Evolutionary conservation across 331 rosid genomes (phyloP), one percentile per base, ranked within the genome.

Genomic region (Pyrus hybrid): DNA sequence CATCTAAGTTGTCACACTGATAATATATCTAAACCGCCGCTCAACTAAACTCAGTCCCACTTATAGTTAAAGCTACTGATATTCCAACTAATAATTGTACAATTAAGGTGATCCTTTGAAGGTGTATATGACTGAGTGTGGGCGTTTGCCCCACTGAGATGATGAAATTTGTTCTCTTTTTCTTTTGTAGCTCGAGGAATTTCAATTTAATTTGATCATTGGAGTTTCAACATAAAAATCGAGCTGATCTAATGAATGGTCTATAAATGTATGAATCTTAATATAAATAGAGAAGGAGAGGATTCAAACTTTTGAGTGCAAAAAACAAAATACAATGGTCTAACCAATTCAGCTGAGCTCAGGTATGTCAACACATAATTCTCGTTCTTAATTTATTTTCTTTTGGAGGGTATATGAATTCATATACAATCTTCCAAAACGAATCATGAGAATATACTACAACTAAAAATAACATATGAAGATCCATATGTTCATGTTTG

Each of bases 31-130:
- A 23, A 71, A 56, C 54, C 54, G 53, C 66, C 54, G 43, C 17
- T 71, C 53, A 71, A 71, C 64, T 20, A 71, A 54, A 67, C 41
- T 16, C 33, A 71, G 65, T 12, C 51, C 65, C 65, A 71, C 65
- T 54, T 33, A 7, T 49, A 17, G 8, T 63, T 13, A 32, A 70
- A 53, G 43, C 26, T 45, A 1, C 21, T 53, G 58, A 53, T 53
- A 26, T 49, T 41, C 62, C 62, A 70, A 49, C 43, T 43, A 69
- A 68, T 20, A 14, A 21, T 17, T 25, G 30, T 54, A 53, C 65
- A 71, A 53, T 57, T 25, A 2, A 26, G 28, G 28, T 26, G 28
- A 26, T 26, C 28, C 28, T 3, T 26, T 26, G 28, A 26, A 26
- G 28, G 2, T 26, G 28, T 26, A 26, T 26, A 26, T 26, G 49